These are phyloP conservation scores for Carex pumila DNA, from an alignment of 176 grass and related monocot genomes.

Conservation along the genomic window DNA sequence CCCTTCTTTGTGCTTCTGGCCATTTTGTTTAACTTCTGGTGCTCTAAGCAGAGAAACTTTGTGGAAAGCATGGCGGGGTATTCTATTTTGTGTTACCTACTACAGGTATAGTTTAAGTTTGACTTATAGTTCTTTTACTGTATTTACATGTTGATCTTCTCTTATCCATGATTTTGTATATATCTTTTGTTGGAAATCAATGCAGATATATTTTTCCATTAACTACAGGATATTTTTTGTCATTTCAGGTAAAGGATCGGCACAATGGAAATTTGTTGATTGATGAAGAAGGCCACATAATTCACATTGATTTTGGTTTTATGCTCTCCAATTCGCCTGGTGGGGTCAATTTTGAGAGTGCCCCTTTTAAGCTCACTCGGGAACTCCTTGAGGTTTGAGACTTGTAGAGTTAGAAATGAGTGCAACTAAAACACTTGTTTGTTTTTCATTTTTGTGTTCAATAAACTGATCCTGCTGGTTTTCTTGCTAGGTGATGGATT, in stretches of 20 bases:
- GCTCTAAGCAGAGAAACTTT: constrained; percentile 80
- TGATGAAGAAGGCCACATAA: constrained; percentile 98
- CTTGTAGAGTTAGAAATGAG: not conserved
- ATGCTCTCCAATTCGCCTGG: constrained; percentile 99
- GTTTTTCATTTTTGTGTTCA: not conserved
- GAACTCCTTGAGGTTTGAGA: constrained; percentile 94
- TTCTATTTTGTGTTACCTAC: constrained; percentile 86
- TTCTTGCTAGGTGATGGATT: constrained; percentile 91
- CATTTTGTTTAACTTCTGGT: constrained; percentile 16
- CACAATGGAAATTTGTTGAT: constrained; percentile 96
- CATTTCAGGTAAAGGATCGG: constrained; percentile 75
- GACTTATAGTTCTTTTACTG: constrained; percentile 21
- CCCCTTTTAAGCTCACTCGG: constrained; percentile 93
- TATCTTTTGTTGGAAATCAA: not conserved
- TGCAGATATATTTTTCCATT: not conserved
- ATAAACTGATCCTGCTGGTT: constrained; percentile 17
- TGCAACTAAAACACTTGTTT: not conserved
- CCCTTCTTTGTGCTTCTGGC: not conserved
- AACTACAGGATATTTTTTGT: constrained; percentile 13
- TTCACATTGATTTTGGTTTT: constrained; percentile 99
- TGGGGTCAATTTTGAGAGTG: constrained; percentile 97
- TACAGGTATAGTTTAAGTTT: constrained; percentile 52
- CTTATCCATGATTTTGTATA: not conserved
- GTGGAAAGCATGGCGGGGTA: constrained; percentile 99
- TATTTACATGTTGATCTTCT: constrained; percentile 5